A percentile compares a stretch with the other conserved stretches of the same genome.
phyloP scores from a whole-genome alignment of 768 basidiomycete genomes.

The Suillus plorans region DNA sequence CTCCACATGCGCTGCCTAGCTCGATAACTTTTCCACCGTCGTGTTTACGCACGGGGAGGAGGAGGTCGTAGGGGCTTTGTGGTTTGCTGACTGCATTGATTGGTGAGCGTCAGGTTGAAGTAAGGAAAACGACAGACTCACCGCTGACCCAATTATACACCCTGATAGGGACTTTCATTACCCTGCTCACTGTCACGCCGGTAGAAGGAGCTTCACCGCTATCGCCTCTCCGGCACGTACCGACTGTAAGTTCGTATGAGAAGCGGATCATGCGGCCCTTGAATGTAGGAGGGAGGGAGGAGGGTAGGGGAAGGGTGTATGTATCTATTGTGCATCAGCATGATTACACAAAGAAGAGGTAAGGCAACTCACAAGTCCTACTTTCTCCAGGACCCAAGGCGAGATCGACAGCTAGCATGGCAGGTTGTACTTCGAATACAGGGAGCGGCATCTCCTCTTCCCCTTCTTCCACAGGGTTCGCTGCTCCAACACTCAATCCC shows the following conservation, averaged over 20 bases:
- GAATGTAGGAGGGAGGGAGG: slow-evolving; percentile 87
- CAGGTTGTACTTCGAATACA: slow-evolving; percentile 81
- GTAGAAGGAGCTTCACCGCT: slow-evolving; percentile 29
- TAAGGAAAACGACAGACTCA: slow-evolving; percentile 32
- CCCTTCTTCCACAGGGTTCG: slow-evolving; percentile 37
- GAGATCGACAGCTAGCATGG: slow-evolving; percentile 89
- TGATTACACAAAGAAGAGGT: not conserved
- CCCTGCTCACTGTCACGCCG: slow-evolving; percentile 58
- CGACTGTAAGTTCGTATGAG: slow-evolving; percentile 88
- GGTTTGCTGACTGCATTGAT: slow-evolving; percentile 46
- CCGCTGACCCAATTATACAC: slow-evolving; percentile 87
- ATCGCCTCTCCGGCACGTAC: slow-evolving; percentile 68
- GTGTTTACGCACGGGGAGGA: slow-evolving; percentile 66
- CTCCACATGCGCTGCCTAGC: not conserved
- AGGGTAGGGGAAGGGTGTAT: slow-evolving; percentile 75
- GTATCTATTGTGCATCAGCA: slow-evolving; percentile 51
- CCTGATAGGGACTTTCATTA: slow-evolving; percentile 90
- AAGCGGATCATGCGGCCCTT: slow-evolving; percentile 81
- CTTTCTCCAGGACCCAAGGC: slow-evolving; percentile 80
- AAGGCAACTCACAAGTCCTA: slow-evolving; percentile 58
- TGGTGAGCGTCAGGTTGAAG: not conserved
- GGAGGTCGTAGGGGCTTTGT: slow-evolving; percentile 72
- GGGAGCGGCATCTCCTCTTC: slow-evolving; percentile 71
- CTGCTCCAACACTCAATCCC: slow-evolving; percentile 13
- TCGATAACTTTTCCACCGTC: not conserved